These are phyloP conservation scores for Acacia confusa DNA, from an alignment of 306 rosid genomes.

Conservation along the genomic window DNA sequence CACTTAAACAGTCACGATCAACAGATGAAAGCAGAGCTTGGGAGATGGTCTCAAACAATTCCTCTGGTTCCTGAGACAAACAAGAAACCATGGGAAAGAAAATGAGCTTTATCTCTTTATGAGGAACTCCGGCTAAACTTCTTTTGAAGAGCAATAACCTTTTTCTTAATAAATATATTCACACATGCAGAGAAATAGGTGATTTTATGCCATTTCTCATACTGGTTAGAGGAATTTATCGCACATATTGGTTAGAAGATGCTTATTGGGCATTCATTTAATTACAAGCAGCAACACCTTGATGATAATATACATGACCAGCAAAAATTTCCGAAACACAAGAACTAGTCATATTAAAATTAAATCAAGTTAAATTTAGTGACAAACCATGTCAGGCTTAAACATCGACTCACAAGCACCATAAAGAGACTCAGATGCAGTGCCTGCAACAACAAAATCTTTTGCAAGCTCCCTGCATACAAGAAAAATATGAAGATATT, in stretches of 20 bases:
- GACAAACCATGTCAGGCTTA: constrained; percentile 92
- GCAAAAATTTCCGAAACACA: constrained; percentile 7
- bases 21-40: constrained; percentile 95
- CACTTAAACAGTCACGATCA: constrained; percentile 97
- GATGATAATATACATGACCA: neutral
- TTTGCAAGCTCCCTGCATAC: constrained; percentile 89
- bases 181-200: neutral
- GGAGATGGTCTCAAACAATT: constrained; percentile 88
- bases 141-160: neutral
- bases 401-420: constrained; percentile 99
- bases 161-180: constrained; percentile 2
- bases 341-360: constrained; percentile 6
- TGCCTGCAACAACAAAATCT: constrained; percentile 95
- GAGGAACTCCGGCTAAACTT: neutral
- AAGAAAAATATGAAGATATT: constrained; percentile 22
- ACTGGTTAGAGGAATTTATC: neutral
- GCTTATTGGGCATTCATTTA: constrained; percentile 4
- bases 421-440: constrained; percentile 95
- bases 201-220: neutral
- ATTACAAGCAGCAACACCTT: neutral
- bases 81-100: neutral
- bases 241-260: neutral
- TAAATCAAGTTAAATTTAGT: constrained; percentile 20
- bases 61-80: constrained; percentile 83
- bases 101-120: constrained; percentile 20